These are phyloP conservation scores for Urostyla sp. DNA, from an alignment of 73 alveolate genomes.

Conservation along the genomic window DNA sequence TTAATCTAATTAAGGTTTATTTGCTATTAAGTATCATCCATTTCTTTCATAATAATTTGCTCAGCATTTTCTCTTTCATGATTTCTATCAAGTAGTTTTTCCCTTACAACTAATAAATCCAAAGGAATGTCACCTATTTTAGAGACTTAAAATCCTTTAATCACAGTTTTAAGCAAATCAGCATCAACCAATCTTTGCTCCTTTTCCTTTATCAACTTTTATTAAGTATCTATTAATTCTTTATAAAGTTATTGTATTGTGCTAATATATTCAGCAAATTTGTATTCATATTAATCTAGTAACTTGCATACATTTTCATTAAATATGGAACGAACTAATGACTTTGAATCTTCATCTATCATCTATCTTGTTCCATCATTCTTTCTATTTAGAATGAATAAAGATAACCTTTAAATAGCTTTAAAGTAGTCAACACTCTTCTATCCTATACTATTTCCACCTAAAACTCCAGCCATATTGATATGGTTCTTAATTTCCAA, in stretches of 20 bases:
- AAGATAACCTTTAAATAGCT: conserved; percentile 35
- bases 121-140: not conserved
- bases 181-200: not conserved
- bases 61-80: not conserved
- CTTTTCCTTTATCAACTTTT: not conserved
- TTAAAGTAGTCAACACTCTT: not conserved
- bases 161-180: not conserved
- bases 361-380: not conserved
- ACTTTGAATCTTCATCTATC: conserved; percentile 39
- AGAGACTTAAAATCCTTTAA: not conserved
- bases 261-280: not conserved
- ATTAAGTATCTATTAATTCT: conserved; percentile 6
- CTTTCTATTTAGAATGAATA: conserved; percentile 26
- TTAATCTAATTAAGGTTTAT: not conserved
- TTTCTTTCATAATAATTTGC: not conserved
- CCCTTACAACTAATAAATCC: not conserved
- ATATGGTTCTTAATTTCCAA: conserved; percentile 51
- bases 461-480: not conserved
- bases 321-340: conserved; percentile 13
- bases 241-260: not conserved
- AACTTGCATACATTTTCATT: conserved; percentile 47
- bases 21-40: not conserved
- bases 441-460: not conserved
- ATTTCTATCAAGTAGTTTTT: not conserved
- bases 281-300: conserved; percentile 28